Evolutionary conservation across 495 filamentous ascomycete species (phyloP).

Genomic region (Penicillium odoratum): DNA sequence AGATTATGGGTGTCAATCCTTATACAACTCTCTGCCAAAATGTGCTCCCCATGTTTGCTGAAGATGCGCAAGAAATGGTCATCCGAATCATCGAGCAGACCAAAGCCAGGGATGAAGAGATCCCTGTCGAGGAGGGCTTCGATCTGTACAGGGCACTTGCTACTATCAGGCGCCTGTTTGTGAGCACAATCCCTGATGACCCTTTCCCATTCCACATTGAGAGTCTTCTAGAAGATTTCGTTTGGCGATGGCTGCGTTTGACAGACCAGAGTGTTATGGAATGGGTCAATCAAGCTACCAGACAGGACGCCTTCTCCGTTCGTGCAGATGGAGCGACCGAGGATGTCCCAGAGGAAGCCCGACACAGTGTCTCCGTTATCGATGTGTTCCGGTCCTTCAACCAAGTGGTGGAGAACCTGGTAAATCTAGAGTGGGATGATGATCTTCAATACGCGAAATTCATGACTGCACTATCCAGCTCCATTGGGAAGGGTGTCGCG

Average conservation of each 20-base stretch:
- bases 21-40: slow-evolving; percentile 76
- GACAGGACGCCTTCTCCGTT: slow-evolving; percentile 79
- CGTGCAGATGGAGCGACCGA: slow-evolving; percentile 58
- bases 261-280: slow-evolving; percentile 76
- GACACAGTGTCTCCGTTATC: slow-evolving; percentile 89
- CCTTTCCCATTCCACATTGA: slow-evolving; percentile 86
- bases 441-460: slow-evolving; percentile 93
- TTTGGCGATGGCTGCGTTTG: slow-evolving; percentile 88
- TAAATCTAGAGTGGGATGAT: slow-evolving; percentile 86
- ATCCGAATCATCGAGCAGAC: slow-evolving; percentile 72
- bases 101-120: slow-evolving; percentile 66
- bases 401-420: slow-evolving; percentile 81
- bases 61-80: slow-evolving; percentile 81
- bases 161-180: slow-evolving; percentile 76
- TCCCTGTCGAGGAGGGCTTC: slow-evolving; percentile 88
- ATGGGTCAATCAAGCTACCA: slow-evolving; percentile 87
- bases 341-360: slow-evolving; percentile 72
- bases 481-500: slow-evolving; percentile 77
- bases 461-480: slow-evolving; percentile 93
- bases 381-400: slow-evolving; percentile 95
- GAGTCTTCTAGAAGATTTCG: slow-evolving; percentile 80
- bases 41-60: slow-evolving; percentile 84
- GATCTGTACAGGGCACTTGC: slow-evolving; percentile 87
- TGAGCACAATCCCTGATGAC: slow-evolving; percentile 61
- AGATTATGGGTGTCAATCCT: slow-evolving; percentile 86